These are phyloP conservation scores for Xylaria sp. DNA, from an alignment of 2,329 filamentous ascomycete genomes.

Conservation along the genomic window DNA sequence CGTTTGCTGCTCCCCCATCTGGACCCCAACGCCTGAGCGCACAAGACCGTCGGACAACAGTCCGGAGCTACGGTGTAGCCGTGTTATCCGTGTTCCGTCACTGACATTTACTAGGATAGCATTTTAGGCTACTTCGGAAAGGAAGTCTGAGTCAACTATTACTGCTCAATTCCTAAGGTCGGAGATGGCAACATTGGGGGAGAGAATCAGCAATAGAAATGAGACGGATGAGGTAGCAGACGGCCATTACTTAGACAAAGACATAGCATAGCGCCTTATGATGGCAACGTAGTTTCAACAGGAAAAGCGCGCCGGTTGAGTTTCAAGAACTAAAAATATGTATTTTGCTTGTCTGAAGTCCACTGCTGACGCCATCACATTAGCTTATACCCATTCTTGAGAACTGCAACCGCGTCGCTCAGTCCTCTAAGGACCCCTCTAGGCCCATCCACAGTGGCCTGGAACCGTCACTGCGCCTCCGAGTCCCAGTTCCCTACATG, in stretches of 20 bases:
- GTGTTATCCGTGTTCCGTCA: too few species aligned
- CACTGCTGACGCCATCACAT: not conserved
- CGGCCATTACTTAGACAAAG: not conserved
- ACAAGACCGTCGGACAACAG: too few species aligned
- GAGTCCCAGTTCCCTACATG: constrained; percentile 19
- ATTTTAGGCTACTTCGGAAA: not conserved
- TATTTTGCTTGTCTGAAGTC: not conserved
- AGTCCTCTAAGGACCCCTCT: constrained; percentile 28
- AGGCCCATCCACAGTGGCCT: constrained; percentile 13
- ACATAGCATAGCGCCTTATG: not conserved
- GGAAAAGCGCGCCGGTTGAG: not conserved
- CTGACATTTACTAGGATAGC: not conserved
- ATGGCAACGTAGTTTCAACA: not conserved
- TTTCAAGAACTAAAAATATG: not conserved
- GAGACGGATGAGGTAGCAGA: not conserved
- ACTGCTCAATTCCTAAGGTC: not conserved
- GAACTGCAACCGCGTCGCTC: not conserved
- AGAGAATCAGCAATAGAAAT: constrained; percentile 8
- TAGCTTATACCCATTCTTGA: not conserved
- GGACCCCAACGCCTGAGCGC: not conserved
- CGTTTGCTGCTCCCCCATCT: not conserved
- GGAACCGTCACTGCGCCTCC: constrained; percentile 1
- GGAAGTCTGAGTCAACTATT: not conserved
- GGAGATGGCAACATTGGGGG: not conserved
- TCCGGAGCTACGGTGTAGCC: not conserved